Conservation (phyloP, 2,329 filamentous ascomycete species). For the Phaeosphaeria sp. region DNA sequence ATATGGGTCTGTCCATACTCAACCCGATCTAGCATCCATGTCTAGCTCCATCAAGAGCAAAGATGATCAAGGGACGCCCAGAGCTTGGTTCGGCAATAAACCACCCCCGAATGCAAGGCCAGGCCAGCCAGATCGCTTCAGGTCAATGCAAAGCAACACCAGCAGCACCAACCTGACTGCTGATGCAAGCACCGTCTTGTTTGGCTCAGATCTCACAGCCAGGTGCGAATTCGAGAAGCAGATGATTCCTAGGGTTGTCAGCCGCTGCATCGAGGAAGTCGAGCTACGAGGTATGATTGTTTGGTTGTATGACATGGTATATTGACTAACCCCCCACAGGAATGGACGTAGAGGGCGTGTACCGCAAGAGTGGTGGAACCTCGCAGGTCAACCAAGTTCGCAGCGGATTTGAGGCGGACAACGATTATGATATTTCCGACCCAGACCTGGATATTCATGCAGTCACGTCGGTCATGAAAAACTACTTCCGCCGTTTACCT, state of each 20-base stretch:
- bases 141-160: conserved; percentile 48
- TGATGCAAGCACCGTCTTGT: conserved; percentile 63
- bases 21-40: conserved; percentile 40
- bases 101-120: conserved; percentile 20
- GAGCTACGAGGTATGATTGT: conserved; percentile 78
- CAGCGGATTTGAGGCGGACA: conserved; percentile 85
- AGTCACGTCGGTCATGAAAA: conserved; percentile 93
- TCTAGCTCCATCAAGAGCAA: conserved; percentile 37
- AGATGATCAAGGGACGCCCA: conserved; percentile 31
- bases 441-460: conserved; percentile 94
- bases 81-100: conserved; percentile 45
- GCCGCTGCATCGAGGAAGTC: conserved; percentile 94
- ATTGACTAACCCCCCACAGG: not conserved
- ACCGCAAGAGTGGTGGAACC: conserved; percentile 94
- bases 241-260: conserved; percentile 88
- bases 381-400: conserved; percentile 90
- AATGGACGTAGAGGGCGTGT: conserved; percentile 95
- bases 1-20: conserved; percentile 45
- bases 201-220: conserved; percentile 86
- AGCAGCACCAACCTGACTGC: conserved; percentile 52
- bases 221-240: conserved; percentile 87
- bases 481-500: conserved; percentile 94
- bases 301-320: not conserved
- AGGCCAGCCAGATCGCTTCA: conserved; percentile 30
- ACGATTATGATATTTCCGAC: conserved; percentile 91